Percentiles rank a stretch among this genome's conserved stretches.
phyloP scores from a whole-genome alignment of 768 basidiomycete species.

The Suillus subalutaceus region DNA sequence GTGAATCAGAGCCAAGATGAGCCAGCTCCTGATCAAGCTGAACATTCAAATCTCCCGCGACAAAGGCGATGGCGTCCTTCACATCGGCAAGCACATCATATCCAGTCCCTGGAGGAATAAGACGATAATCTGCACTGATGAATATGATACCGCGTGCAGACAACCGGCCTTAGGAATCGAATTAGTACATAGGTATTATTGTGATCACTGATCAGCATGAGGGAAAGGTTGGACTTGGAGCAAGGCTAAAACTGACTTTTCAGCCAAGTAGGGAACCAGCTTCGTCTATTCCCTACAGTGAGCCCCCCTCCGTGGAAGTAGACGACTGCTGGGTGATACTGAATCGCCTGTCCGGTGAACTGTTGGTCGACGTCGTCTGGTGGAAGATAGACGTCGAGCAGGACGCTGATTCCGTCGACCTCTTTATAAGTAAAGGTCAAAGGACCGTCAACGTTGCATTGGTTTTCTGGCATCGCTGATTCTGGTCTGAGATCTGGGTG shows the following conservation, averaged over 20 bases:
- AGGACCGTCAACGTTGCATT: conserved; percentile 13
- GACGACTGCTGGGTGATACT: conserved; percentile 32
- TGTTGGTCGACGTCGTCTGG: not conserved
- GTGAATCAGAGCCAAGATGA: not conserved
- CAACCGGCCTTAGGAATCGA: conserved; percentile 47
- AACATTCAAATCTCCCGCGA: conserved; percentile 31
- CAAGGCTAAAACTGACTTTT: conserved; percentile 43
- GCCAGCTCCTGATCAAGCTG: conserved; percentile 14
- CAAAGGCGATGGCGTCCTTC: conserved; percentile 54
- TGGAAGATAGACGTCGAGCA: conserved; percentile 40
- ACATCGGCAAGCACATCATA: conserved; percentile 63
- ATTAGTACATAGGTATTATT: not conserved
- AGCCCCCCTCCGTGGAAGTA: conserved; percentile 60
- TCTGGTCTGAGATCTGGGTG: not conserved
- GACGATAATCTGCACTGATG: conserved; percentile 65
- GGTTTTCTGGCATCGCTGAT: conserved; percentile 1
- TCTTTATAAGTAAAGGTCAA: conserved; percentile 42
- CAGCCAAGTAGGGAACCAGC: conserved; percentile 73
- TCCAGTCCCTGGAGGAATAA: conserved; percentile 53
- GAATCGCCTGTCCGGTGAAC: not conserved
- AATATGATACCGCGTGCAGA: conserved; percentile 53
- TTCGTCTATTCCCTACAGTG: conserved; percentile 56
- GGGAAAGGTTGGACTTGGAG: not conserved
- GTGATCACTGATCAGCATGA: not conserved
- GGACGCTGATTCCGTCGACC: conserved; percentile 25